These are phyloP conservation scores for Fibroporia radiculosa DNA, from an alignment of 768 basidiomycete genomes.

Conservation along the genomic window DNA sequence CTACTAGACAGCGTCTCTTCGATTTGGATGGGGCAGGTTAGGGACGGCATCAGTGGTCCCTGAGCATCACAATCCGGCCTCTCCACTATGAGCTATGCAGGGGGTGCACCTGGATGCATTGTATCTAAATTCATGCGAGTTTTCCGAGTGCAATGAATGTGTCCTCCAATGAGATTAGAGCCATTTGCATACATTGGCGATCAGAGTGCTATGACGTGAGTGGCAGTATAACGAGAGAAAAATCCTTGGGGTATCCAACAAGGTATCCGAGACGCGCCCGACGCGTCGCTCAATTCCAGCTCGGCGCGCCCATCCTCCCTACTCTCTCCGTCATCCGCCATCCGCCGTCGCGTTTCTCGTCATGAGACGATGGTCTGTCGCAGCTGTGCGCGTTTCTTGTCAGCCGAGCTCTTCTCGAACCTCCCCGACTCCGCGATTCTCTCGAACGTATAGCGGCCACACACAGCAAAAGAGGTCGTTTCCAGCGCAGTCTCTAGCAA, in stretches of 20 bases:
- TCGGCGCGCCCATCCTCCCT: slow-evolving; percentile 1
- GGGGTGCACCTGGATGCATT: no score
- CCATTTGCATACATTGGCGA: no score
- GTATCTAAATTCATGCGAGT: no score
- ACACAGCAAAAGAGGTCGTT: slow-evolving; percentile 14
- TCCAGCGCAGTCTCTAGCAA: slow-evolving; percentile 7
- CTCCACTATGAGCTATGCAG: no score
- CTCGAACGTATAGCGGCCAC: slow-evolving; percentile 19
- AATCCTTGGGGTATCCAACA: neutral
- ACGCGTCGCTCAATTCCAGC: neutral
- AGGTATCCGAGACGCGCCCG: slow-evolving; percentile 5
- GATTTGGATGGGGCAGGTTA: no score
- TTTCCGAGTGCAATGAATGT: no score
- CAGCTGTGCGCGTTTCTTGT: slow-evolving; percentile 17
- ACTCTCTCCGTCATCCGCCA: neutral
- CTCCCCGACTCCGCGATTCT: slow-evolving; percentile 15
- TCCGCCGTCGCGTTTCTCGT: slow-evolving; percentile 17
- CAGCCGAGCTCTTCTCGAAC: slow-evolving; percentile 4
- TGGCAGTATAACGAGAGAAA: neutral
- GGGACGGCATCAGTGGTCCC: no score
- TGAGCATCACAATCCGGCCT: no score
- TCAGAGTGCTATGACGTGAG: no score
- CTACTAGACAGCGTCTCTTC: no score
- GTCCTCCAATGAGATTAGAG: no score
- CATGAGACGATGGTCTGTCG: slow-evolving; percentile 24